Conservation (phyloP, 1,139 yeast species). For the Kazachstania sp. region DNA sequence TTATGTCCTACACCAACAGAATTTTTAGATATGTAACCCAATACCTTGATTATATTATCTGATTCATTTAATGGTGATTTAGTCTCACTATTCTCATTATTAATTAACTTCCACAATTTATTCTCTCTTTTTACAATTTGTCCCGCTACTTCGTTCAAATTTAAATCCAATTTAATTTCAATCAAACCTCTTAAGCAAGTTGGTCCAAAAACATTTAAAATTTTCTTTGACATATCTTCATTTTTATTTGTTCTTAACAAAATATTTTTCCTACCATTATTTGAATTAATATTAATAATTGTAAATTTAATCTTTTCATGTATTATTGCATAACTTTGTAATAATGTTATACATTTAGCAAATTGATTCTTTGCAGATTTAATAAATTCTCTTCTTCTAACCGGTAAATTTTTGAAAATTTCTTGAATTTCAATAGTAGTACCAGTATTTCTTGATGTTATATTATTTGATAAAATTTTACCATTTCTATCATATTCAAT, state of each 20-base stretch:
- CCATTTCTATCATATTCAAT: conserved; percentile 53
- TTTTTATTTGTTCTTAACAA: conserved; percentile 46
- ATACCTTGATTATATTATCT: conserved; percentile 32
- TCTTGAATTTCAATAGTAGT: conserved; percentile 46
- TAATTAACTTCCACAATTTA: neutral
- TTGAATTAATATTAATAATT: conserved; percentile 43
- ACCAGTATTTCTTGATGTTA: conserved; percentile 50
- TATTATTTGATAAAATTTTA: conserved; percentile 32
- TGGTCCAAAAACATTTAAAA: conserved; percentile 64
- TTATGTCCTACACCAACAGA: conserved; percentile 72
- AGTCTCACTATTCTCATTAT: conserved; percentile 6
- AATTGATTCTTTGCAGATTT: conserved; percentile 68
- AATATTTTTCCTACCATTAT: conserved; percentile 42
- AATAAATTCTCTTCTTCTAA: conserved; percentile 59
- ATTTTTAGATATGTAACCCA: conserved; percentile 64
- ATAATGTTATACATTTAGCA: conserved; percentile 48
- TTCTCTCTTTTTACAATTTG: conserved; percentile 5
- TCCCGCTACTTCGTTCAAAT: conserved; percentile 24
- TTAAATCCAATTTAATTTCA: conserved; percentile 37
- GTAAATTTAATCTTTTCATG: conserved; percentile 49
- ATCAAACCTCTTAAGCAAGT: conserved; percentile 51
- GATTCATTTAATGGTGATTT: conserved; percentile 10
- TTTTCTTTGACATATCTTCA: conserved; percentile 42
- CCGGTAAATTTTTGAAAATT: conserved; percentile 61
- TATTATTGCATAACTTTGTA: conserved; percentile 66